Base-by-base conservation (phyloP, 139 green algal species). In the Raphidocelis subcapitata region DNA sequence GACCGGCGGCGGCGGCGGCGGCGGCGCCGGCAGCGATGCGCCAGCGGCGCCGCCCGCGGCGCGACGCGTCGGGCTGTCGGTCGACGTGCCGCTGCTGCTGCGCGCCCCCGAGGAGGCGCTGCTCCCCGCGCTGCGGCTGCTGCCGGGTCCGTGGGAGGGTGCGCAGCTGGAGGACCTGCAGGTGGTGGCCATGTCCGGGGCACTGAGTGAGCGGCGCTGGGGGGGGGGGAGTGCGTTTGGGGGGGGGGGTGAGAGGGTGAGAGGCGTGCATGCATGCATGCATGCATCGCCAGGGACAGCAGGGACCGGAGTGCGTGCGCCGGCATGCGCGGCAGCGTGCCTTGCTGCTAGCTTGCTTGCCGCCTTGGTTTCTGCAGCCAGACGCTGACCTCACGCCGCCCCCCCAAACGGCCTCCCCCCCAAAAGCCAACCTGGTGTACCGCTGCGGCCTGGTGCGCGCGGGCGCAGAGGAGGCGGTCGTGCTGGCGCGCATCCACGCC, bases 371-470 rank as follows among this genome's bases (percentile, higher is more conserved):
- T n/a, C n/a, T n/a, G n/a, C n/a, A n/a, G n/a, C n/a, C n/a, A n/a
- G n/a, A n/a, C n/a, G n/a, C n/a, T n/a, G n/a, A n/a, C 14, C 44
- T 62, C 1, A 37, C 24, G 24, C 61, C 64, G 12, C 62, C 70
- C 10, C 70, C 83, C 24, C 55, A 68, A 41, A 81, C 87, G 44
- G 70, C 91, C 28, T 85, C 74, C 37, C 85, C 85, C 15, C 85
- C 86, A 0, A 88, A 91, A 85, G 89, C 82, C 3, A 92, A 92
- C 56, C 65, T 92, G 21, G 84, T 92, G 1, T 91, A 80, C 47
- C 72, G 76, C 18, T 82, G 73, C 52, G 76, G 41, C 18, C 51
- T 74, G 31, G 23, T 44, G 20, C 28, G 35, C 32, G 46, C 24
- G 18, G n/a, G 26, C 24, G 55, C 14, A 8, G 55, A 62, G 55